Percentiles rank a stretch among this genome's conserved stretches.
These are phyloP conservation scores for Vitis rupestris DNA, from an alignment of 164 flowering plant species.

Conservation along the genomic window DNA sequence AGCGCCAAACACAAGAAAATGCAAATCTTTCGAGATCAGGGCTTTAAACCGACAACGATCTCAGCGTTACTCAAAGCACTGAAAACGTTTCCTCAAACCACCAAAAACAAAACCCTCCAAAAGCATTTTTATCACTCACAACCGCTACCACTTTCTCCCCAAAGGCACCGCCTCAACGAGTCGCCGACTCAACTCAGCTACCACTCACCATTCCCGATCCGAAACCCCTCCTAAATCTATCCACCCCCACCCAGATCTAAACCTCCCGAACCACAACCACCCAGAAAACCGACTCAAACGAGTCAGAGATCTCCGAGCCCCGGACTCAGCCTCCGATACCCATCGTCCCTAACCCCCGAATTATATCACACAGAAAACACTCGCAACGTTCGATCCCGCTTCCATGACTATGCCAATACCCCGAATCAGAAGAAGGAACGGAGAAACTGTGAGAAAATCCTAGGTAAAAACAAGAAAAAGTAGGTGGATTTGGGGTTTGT, in stretches of 20 bases:
- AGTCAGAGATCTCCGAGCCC: neutral
- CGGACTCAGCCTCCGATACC: neutral
- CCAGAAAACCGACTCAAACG: neutral
- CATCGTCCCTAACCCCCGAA: too few species aligned
- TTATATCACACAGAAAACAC: too few species aligned
- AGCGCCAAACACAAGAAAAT: slow-evolving; percentile 40
- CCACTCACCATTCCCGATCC: too few species aligned
- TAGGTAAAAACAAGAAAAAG: too few species aligned
- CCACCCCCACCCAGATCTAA: too few species aligned
- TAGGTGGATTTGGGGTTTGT: too few species aligned
- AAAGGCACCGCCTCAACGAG: slow-evolving; percentile 5
- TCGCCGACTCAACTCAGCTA: neutral
- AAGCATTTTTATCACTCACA: neutral
- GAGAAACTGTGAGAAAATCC: too few species aligned
- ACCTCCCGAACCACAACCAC: neutral
- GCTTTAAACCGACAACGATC: slow-evolving; percentile 18
- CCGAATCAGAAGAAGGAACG: too few species aligned
- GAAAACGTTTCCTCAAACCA: slow-evolving; percentile 2
- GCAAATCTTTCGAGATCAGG: slow-evolving; percentile 37
- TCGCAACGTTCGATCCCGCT: too few species aligned
- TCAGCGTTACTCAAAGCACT: slow-evolving; percentile 4
- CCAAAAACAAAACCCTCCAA: slow-evolving; percentile 2
- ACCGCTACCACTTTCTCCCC: too few species aligned
- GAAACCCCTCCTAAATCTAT: neutral
- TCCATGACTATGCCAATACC: too few species aligned